Base-by-base conservation (phyloP, 495 filamentous ascomycete genomes). In the Talaromyces proteolyticus region DNA sequence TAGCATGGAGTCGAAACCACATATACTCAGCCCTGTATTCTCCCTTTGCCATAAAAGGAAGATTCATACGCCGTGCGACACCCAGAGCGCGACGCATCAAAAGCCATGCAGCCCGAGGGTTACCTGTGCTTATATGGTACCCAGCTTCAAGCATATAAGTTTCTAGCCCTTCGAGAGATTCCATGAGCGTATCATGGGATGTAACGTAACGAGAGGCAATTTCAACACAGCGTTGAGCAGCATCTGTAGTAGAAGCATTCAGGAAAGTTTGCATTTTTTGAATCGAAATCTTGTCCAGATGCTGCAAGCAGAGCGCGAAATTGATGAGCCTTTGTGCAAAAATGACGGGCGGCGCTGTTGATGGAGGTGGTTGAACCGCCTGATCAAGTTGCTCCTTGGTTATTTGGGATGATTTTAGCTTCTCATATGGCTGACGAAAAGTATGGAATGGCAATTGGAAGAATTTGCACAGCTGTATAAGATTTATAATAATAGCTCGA, bases 121-220 rank as follows among this genome's bases (percentile, higher is more conserved):
- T 63, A 3, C 77, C 76, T 8, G 63, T 59, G 18, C 75, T 70
- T 17, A 66, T 53, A 47, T 73, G 62, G 41, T 68, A 68, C 26
- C 72, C 70, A 4, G 57, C 58, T 53, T 68, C 62, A 3, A 81
- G 53, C 18, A 72, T 50, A 17, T 75, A 49, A 47, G 68, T 75
- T 51, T 78, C 72, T n/a, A 81, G 52, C 1, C 73, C 75, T 17
- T 78, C 73, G 0, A 78, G 48, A 1, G 69, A 74, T n/a, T 60
- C 61, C 2, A 80, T 54, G 0, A 80, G 55, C 38, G 70, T 69
- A 42, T 82, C 76, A 36, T 79, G 72, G 16, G 68, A 74, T 16
- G 68, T 70, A 6, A 79, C 67, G 16, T 70, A 57, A 11, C 68
- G 55, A 12, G 60, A 61, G 14, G 76, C 67, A 0, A 58, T 49